A percentile compares a stretch with the other conserved stretches of the same genome.
phyloP scores from a whole-genome alignment of 2,329 filamentous ascomycete species.

The Fusarium sp. region DNA sequence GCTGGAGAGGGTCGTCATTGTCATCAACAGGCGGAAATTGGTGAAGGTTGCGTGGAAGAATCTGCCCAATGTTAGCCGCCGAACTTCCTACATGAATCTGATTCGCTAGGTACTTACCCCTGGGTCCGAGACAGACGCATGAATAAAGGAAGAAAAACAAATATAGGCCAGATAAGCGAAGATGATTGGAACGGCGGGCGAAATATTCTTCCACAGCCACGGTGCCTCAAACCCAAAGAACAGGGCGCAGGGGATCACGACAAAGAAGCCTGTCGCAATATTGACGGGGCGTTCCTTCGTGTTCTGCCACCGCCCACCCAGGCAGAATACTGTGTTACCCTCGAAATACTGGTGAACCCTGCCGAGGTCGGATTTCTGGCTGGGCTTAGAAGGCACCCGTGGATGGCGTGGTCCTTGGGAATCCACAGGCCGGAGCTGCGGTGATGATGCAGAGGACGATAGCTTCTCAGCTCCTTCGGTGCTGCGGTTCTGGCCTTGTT shows the following conservation, averaged over 20 bases:
- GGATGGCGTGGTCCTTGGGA: slow-evolving; percentile 38
- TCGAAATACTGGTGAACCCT: slow-evolving; percentile 93
- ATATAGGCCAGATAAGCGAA: slow-evolving; percentile 94
- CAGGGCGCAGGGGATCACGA: slow-evolving; percentile 81
- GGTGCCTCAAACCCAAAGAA: slow-evolving; percentile 90
- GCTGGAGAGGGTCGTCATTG: slow-evolving; percentile 81
- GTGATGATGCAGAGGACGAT: slow-evolving; percentile 83
- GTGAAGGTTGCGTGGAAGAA: slow-evolving; percentile 92
- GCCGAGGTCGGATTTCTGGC: slow-evolving; percentile 53
- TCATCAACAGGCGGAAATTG: slow-evolving; percentile 82
- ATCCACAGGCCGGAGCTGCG: slow-evolving; percentile 68
- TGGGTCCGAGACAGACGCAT: slow-evolving; percentile 92
- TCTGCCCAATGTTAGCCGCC: slow-evolving; percentile 64
- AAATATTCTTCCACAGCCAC: slow-evolving; percentile 88
- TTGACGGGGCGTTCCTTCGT: slow-evolving; percentile 90
- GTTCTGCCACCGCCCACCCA: slow-evolving; percentile 89
- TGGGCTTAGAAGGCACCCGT: slow-evolving; percentile 38
- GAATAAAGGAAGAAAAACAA: slow-evolving; percentile 91
- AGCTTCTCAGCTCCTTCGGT: slow-evolving; percentile 82
- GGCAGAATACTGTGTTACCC: slow-evolving; percentile 91
- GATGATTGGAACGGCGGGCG: slow-evolving; percentile 86
- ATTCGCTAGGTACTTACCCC: slow-evolving; percentile 73
- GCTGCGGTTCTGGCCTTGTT: slow-evolving; percentile 65
- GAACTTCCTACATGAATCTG: background rate
- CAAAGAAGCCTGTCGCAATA: slow-evolving; percentile 82